phyloP scores from a whole-genome alignment of 148 eudicot species.

The Agrostemma githago region DNA sequence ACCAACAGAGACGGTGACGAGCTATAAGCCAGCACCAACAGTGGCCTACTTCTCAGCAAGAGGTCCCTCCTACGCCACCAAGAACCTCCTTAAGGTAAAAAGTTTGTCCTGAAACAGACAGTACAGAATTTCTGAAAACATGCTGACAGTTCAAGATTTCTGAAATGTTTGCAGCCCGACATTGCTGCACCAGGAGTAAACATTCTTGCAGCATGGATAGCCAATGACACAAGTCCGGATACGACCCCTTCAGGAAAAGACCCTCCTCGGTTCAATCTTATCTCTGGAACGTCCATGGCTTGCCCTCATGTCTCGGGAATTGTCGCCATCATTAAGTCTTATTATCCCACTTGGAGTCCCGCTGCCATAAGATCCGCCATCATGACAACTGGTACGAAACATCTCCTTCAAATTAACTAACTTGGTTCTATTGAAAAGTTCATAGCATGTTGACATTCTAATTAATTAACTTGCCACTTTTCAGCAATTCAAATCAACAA shows the following conservation, averaged over 20 bases:
- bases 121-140: background rate
- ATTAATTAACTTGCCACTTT: background rate
- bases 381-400: constrained; percentile 61
- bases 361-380: constrained; percentile 71
- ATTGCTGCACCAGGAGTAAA: constrained; percentile 74
- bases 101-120: background rate
- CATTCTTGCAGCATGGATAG: constrained; percentile 73
- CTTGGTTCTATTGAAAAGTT: background rate
- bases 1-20: constrained; percentile 30
- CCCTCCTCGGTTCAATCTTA: constrained; percentile 43
- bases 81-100: constrained; percentile 56
- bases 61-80: constrained; percentile 45
- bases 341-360: constrained; percentile 55
- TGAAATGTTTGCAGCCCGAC: constrained; percentile 49
- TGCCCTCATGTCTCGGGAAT: constrained; percentile 72
- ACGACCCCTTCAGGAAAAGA: constrained; percentile 30
- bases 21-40: constrained; percentile 59
- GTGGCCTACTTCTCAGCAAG: constrained; percentile 58
- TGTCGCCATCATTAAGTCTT: constrained; percentile 57
- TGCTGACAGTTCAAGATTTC: background rate
- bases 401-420: background rate
- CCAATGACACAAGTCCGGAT: constrained; percentile 31
- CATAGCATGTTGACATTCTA: background rate
- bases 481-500: constrained; percentile 64
- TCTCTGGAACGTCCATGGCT: constrained; percentile 77